Evolutionary conservation across 2,329 filamentous ascomycete genomes (phyloP).

Genomic region (Hypoxylon sp.): DNA sequence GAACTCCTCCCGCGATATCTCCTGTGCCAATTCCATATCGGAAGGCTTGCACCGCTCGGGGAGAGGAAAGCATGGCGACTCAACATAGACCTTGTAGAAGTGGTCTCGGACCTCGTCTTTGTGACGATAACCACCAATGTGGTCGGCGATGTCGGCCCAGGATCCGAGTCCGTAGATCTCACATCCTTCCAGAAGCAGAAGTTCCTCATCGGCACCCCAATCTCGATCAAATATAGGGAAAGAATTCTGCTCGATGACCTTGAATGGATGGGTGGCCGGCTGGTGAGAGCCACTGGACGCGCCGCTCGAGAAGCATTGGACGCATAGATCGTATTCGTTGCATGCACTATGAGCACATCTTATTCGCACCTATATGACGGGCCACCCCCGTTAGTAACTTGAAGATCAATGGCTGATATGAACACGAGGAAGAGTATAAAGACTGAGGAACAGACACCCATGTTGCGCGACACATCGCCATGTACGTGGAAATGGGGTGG

Average conservation of each 20-base stretch:
- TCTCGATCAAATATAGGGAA: conserved; percentile 95
- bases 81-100: conserved; percentile 86
- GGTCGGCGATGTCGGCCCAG: conserved; percentile 97
- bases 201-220: conserved; percentile 97
- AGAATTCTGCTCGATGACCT: conserved; percentile 97
- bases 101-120: conserved; percentile 97
- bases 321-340: conserved; percentile 95
- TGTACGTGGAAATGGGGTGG: no score
- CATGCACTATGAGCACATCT: conserved; percentile 84
- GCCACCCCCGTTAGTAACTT: no score
- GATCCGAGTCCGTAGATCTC: conserved; percentile 97
- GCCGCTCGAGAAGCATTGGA: conserved; percentile 89
- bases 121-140: conserved; percentile 92
- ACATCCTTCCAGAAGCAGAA: conserved; percentile 90
- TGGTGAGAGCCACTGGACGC: conserved; percentile 84
- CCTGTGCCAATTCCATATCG: conserved; percentile 79
- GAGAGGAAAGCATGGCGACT: conserved; percentile 84
- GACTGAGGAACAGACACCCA: no score
- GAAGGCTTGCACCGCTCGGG: conserved; percentile 85
- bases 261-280: conserved; percentile 84
- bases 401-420: neutral
- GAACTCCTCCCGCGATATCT: conserved; percentile 89
- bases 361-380: conserved; percentile 78
- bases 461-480: no score
- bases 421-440: neutral